These are phyloP conservation scores for Fraxinus americana DNA, from an alignment of 257 asterid genomes.

Conservation along the genomic window DNA sequence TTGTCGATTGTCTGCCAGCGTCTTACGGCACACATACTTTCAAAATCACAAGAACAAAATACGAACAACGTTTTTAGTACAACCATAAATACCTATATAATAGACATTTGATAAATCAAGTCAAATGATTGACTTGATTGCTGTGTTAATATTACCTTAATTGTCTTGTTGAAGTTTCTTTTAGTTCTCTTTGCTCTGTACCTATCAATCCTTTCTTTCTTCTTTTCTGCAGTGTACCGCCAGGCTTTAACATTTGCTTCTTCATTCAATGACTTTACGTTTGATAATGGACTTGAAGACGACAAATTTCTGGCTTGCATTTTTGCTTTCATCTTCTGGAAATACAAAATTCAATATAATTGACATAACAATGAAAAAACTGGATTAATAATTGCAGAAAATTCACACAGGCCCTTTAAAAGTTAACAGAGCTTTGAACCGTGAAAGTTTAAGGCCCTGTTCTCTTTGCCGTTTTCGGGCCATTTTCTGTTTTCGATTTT, in stretches of 20 bases:
- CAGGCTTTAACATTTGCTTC: slow-evolving; percentile 72
- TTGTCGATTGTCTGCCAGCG: slow-evolving; percentile 79
- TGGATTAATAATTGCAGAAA: too few relatives aligned
- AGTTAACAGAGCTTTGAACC: too few relatives aligned
- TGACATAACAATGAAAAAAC: too few relatives aligned
- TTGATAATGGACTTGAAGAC: slow-evolving; percentile 64
- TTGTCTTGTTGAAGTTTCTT: slow-evolving; percentile 85
- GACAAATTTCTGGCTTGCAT: slow-evolving; percentile 35
- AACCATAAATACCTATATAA: background rate
- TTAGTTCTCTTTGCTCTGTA: slow-evolving; percentile 82
- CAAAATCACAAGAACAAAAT: background rate
- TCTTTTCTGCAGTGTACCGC: slow-evolving; percentile 67
- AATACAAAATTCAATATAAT: background rate
- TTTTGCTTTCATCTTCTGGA: slow-evolving; percentile 47
- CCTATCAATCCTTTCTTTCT: slow-evolving; percentile 73
- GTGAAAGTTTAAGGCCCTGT: too few relatives aligned
- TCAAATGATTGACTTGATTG: background rate
- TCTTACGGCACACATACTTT: slow-evolving; percentile 85
- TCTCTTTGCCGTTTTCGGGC: too few relatives aligned
- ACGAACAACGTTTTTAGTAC: background rate
- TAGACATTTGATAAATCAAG: background rate
- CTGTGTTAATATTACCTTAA: slow-evolving; percentile 53
- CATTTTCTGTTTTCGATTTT: too few relatives aligned
- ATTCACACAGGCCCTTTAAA: too few relatives aligned
- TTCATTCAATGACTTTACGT: slow-evolving; percentile 55